Base-by-base conservation (phyloP, 495 filamentous ascomycete species). In the Aspergillus nidulans region DNA sequence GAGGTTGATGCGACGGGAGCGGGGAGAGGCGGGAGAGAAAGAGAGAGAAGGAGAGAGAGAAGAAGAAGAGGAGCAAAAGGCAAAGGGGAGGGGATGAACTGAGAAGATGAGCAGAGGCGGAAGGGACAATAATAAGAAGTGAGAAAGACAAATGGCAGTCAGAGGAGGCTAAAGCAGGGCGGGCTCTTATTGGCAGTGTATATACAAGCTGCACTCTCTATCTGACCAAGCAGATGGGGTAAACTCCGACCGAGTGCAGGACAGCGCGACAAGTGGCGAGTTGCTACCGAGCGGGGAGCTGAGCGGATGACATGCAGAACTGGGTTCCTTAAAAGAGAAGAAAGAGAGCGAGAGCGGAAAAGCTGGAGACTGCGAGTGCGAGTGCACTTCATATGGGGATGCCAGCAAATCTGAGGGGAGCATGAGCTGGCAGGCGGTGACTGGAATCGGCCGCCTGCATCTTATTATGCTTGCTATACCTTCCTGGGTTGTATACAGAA, bases 361-460 rank as follows among this genome's bases (percentile, higher is more conserved):
- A 45, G 30, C 32, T 49, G 18, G 25, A 34, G 19, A 49, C 25
- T 3, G 16, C 30, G 25, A 38, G 28, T 26, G 4, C 26, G 5
- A 30, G 26, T n/a, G n/a, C n/a, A n/a, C n/a, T 34, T 34, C 36
- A 39, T 39, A 47, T 51, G 30, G 19, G 47, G 42, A 44, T 54
- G 53, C 57, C 61, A 63, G 46, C 61, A 57, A 63, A 63, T 63
- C 53, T n/a, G 47, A 57, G 40, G 49, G 41, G 49, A 19, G 42
- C 16, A 28, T 38, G 45, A 43, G 44, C 57, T 56, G 41, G 40
- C 54, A 56, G 57, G 57, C 57, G 57, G 61, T 63, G 61, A 63
- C 61, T 63, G 55, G 52, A 63, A 63, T 20, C 52, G 61, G 61
- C 24, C 52, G 44, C 53, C 45, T 60, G 61, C 61, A 63, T 46